phyloP scores from a whole-genome alignment of 2,329 filamentous ascomycete genomes.

The Seiridium cupressi region DNA sequence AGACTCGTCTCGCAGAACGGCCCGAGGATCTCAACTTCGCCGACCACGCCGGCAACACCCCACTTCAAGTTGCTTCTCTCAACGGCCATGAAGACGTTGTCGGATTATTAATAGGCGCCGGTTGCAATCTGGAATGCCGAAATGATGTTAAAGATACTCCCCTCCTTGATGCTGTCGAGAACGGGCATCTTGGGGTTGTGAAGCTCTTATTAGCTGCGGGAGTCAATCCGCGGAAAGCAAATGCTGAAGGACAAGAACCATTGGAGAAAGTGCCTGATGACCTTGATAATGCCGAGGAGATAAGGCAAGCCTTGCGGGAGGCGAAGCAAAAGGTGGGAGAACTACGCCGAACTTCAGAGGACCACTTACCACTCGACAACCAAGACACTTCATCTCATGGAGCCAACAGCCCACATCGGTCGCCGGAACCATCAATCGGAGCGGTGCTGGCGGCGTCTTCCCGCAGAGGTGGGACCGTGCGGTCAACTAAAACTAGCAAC shows the following conservation, averaged over 20 bases:
- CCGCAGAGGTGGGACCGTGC: slow-evolving; percentile 52
- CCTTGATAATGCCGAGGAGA: slow-evolving; percentile 75
- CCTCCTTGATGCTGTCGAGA: slow-evolving; percentile 93
- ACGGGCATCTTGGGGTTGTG: slow-evolving; percentile 87
- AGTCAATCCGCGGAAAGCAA: slow-evolving; percentile 87
- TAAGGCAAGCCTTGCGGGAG: slow-evolving; percentile 65
- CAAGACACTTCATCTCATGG: slow-evolving; percentile 53
- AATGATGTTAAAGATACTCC: slow-evolving; percentile 88
- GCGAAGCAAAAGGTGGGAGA: slow-evolving; percentile 56
- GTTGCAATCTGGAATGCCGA: slow-evolving; percentile 78
- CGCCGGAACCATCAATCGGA: slow-evolving; percentile 43
- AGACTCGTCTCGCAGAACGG: slow-evolving; percentile 70
- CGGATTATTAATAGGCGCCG: slow-evolving; percentile 77
- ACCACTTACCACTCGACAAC: slow-evolving; percentile 48
- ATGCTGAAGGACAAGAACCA: slow-evolving; percentile 89
- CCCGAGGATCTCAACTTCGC: slow-evolving; percentile 86
- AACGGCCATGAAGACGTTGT: slow-evolving; percentile 87
- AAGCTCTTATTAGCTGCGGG: slow-evolving; percentile 80
- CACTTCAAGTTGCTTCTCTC: slow-evolving; percentile 87
- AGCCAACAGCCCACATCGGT: slow-evolving; percentile 57
- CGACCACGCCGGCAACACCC: slow-evolving; percentile 95
- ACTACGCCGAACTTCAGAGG: slow-evolving; percentile 55
- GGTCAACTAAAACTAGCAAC: slow-evolving; percentile 64
- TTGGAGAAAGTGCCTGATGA: slow-evolving; percentile 78
- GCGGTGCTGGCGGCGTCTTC: slow-evolving; percentile 31